These are phyloP conservation scores for Rhododendron vialii DNA, from an alignment of 148 eudicot species.

Conservation along the genomic window DNA sequence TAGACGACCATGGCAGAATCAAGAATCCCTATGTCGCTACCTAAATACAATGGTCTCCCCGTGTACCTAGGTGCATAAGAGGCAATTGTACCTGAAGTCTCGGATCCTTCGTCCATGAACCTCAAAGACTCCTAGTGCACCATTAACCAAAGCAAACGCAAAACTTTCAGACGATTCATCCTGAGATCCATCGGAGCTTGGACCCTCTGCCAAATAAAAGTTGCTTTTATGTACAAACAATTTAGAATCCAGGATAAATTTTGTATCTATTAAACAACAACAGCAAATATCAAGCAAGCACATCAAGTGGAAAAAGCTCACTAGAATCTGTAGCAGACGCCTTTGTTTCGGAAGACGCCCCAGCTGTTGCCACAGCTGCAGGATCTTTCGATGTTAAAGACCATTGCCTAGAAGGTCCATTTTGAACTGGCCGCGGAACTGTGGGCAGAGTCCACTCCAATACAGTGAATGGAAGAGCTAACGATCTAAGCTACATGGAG, in stretches of 20 bases:
- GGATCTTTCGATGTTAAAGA: constrained; percentile 57
- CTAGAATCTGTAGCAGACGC: constrained; percentile 63
- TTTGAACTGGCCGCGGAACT: constrained; percentile 71
- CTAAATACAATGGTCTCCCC: neutral
- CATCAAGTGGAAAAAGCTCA: constrained; percentile 33
- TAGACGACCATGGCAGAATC: neutral
- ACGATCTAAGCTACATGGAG: constrained; percentile 81
- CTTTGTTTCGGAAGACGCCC: constrained; percentile 43
- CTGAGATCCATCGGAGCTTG: constrained; percentile 68
- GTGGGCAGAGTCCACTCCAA: constrained; percentile 99
- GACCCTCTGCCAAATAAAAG: constrained; percentile 49
- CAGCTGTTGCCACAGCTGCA: constrained; percentile 36
- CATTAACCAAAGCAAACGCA: constrained; percentile 94
- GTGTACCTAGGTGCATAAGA: constrained; percentile 1
- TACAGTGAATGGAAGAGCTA: constrained; percentile 99
- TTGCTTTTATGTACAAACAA: constrained; percentile 16
- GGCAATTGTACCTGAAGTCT: constrained; percentile 68
- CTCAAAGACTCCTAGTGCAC: constrained; percentile 99
- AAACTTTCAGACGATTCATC: constrained; percentile 91
- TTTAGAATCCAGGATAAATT: neutral
- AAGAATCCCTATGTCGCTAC: neutral
- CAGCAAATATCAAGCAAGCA: constrained; percentile 1
- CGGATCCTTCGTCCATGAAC: constrained; percentile 95
- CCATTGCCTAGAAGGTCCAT: constrained; percentile 49
- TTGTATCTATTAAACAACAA: neutral